These are phyloP conservation scores for Phylloporus sp. DNA, from an alignment of 768 basidiomycete genomes.

Conservation along the genomic window DNA sequence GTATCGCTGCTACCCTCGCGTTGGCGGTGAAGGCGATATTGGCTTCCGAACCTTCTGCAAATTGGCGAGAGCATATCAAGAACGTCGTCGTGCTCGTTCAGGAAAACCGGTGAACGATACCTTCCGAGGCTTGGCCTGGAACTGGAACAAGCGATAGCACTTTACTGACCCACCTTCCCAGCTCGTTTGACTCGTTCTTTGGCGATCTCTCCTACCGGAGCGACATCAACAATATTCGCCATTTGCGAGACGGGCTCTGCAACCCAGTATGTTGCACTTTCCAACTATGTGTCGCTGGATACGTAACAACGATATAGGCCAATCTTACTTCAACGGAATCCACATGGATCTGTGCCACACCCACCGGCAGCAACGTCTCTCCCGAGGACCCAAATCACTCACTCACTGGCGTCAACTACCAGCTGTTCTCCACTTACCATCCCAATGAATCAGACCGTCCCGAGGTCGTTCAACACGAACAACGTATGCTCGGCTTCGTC, in stretches of 20 bases:
- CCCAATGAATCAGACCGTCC: constrained; percentile 14
- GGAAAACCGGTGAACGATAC: constrained; percentile 19
- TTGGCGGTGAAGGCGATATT: background rate
- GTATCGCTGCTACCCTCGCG: constrained; percentile 2
- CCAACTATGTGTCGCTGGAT: background rate
- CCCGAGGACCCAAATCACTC: constrained; percentile 25
- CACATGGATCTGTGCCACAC: constrained; percentile 16
- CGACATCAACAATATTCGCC: constrained; percentile 24
- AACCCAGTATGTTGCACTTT: constrained; percentile 16
- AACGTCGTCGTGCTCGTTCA: constrained; percentile 26
- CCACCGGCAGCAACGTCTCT: constrained; percentile 15
- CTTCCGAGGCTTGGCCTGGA: too few species aligned
- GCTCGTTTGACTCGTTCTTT: constrained; percentile 25
- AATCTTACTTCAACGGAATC: constrained; percentile 13
- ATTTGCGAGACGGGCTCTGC: constrained; percentile 16
- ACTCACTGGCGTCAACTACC: constrained; percentile 20
- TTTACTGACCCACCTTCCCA: background rate
- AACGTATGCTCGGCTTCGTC: constrained; percentile 23
- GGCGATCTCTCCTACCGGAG: constrained; percentile 24
- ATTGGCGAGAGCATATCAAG: constrained; percentile 24
- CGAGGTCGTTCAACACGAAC: background rate
- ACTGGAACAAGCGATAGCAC: background rate
- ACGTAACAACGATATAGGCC: constrained; percentile 2
- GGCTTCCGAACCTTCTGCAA: background rate
- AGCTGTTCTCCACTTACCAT: constrained; percentile 21